phyloP scores from a whole-genome alignment of 164 flowering plant species.

The Buxus sempervirens region DNA sequence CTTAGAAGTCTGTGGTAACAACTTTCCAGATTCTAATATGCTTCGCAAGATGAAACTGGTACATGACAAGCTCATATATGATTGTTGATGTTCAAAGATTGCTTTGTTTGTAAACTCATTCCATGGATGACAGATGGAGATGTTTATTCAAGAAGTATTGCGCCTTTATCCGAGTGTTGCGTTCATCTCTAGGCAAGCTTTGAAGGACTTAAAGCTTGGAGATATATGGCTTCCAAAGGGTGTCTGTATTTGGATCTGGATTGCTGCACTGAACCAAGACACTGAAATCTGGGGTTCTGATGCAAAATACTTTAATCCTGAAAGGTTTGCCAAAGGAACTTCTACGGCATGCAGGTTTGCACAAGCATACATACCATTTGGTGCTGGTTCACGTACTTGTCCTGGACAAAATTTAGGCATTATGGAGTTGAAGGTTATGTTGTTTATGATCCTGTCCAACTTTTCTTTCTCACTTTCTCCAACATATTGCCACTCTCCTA shows the following conservation, averaged over 20 bases:
- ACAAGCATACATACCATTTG: too few relatives aligned
- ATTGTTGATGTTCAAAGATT: too few relatives aligned
- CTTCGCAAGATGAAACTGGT: slow-evolving; percentile 44
- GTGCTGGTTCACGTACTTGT: slow-evolving; percentile 5
- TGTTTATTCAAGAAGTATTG: neutral
- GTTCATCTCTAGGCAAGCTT: neutral
- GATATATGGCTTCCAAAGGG: neutral
- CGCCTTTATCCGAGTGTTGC: neutral
- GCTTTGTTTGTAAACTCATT: neutral
- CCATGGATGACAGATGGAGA: neutral
- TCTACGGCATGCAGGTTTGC: slow-evolving; percentile 7
- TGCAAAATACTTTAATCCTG: slow-evolving; percentile 19
- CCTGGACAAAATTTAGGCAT: slow-evolving; percentile 15
- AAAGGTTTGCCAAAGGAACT: slow-evolving; percentile 17
- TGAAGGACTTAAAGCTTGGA: neutral
- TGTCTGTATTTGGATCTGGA: slow-evolving; percentile 11
- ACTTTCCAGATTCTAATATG: slow-evolving; percentile 27
- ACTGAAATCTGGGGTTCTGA: slow-evolving; percentile 21
- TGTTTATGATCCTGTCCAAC: too few relatives aligned
- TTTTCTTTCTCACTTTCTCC: slow-evolving; percentile 14
- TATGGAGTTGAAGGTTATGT: slow-evolving; percentile 12
- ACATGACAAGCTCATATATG: neutral
- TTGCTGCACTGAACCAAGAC: slow-evolving; percentile 12
- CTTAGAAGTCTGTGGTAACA: slow-evolving; percentile 28
- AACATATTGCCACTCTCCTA: too few relatives aligned